phyloP scores from a whole-genome alignment of 805 yeast species.

The Scheffersomyces amazonensis region DNA sequence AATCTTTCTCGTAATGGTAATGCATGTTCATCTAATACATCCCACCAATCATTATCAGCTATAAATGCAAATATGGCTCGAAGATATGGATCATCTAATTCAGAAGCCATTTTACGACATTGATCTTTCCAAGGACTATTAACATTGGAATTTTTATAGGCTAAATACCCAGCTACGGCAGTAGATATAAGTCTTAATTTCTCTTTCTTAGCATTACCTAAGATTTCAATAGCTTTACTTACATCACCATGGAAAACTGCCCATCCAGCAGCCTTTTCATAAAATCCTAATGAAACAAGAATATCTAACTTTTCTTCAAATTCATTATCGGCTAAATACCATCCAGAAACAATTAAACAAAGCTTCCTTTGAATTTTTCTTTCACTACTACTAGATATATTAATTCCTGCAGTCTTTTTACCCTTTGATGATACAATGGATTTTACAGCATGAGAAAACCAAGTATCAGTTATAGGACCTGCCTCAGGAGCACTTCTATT shows the following conservation, averaged over 20 bases:
- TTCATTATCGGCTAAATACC: constrained; percentile 78
- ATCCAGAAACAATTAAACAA: constrained; percentile 83
- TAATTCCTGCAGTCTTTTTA: constrained; percentile 43
- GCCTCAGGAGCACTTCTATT: constrained; percentile 37
- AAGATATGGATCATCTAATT: constrained; percentile 82
- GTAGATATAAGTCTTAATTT: constrained; percentile 79
- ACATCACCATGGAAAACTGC: constrained; percentile 94
- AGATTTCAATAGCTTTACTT: constrained; percentile 71
- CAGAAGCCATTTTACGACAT: constrained; percentile 85
- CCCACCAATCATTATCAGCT: constrained; percentile 96
- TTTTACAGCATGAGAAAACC: constrained; percentile 50
- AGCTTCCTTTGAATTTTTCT: constrained; percentile 67
- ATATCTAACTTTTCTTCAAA: constrained; percentile 64
- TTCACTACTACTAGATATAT: constrained; percentile 43
- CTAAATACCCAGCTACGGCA: constrained; percentile 87
- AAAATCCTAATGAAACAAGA: constrained; percentile 55
- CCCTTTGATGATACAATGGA: constrained; percentile 50
- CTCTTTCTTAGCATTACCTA: constrained; percentile 71
- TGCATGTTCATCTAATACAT: constrained; percentile 85
- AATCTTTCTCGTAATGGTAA: constrained; percentile 83
- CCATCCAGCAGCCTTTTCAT: constrained; percentile 96
- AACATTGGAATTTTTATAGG: constrained; percentile 53
- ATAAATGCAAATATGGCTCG: constrained; percentile 91
- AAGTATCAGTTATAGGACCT: constrained; percentile 28
- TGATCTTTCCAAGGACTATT: constrained; percentile 91